Evolutionary conservation across 2,329 filamentous ascomycete genomes (phyloP), one percentile per base, ranked within the genome.

Genomic region (Talaromyces pinophilus): DNA sequence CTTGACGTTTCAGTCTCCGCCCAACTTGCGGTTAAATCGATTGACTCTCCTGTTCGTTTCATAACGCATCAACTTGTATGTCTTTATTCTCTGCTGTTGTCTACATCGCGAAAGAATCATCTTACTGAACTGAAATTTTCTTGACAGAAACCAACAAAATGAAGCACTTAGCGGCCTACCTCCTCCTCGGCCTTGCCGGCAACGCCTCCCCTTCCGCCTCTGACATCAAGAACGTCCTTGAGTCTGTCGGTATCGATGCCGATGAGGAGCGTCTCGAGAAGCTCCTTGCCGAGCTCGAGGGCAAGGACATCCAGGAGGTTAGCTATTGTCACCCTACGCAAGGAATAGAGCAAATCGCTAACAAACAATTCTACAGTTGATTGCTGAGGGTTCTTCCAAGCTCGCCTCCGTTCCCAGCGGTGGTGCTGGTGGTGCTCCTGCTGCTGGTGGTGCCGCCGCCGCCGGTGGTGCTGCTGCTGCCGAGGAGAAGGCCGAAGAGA

Each of bases 1-100:
- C 92, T 92, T 87, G 92, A 95, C 92, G 93, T 90, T 87, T 96
- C 94, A 97, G 94, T 98, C 94, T 97, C 94, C 94, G 93, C 91
- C 87, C 89, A 91, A 89, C 82, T 77, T 82, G 92, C 93, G 94
- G 94, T 97, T 97, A 96, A 98, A 96, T 90, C 89, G 94, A 98
- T 98, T 98, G 94, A 93, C 81, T 83, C 82, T 84, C 82, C 73
- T 81, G 82, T 84, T 84, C 82, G 73, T 69, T 72, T 70, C 68
- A 48, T 70, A 69, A 72, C 57, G 69, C 69, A 44, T 52, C 67
- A 66, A 63, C 70, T 5, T 67, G 73, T 78, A 74, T 67, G 74
- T 74, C 52, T 25, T 15, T 50, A 11, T 52, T 55, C 69, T 59
- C 64, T 25, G 15, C 28, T 57, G 19, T 15, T 11, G 3, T 30